Evolutionary conservation across 257 asterid genomes (phyloP), one percentile per base, ranked within the genome.

Genomic region (Ophiorrhiza pumila): DNA sequence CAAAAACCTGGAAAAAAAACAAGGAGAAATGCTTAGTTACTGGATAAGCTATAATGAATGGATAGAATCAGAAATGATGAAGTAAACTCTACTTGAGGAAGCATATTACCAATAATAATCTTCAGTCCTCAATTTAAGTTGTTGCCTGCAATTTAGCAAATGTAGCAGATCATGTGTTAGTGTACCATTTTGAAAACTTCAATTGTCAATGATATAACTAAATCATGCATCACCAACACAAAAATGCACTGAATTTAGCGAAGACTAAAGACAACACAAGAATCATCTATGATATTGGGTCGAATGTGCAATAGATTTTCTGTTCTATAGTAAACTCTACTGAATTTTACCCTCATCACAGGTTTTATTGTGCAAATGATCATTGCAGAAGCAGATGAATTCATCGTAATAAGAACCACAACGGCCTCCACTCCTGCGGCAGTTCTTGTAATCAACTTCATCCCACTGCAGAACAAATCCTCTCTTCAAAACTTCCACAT

Each of bases 401-500:
- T 60, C 37, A 9, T 31, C 12, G 42, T 65, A 37, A 77, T 53
- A 25, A 50, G 55, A 72, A 67, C 80, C 35, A 72, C 69, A 76
- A 12, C 9, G 56, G 45, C 71, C 79, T 72, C 87, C 86, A 34
- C 63, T 74, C 57, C 63, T 43, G 43, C 52, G 31, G 70, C 81
- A 86, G 61, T 61, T 77, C 41, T 42, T 45, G 52, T 85, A 80
- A 25, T 53, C 47, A 25, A 66, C 76, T 35, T 68, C 81, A 32
- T 74, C 58, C 89, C 91, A 86, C 57, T 69, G 80, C 23, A 86
- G 68, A 73, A 72, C 77, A 66, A 86, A 84, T n/a, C 90, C 85
- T 62, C 76, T 80, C 72, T 74, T 73, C 60, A 83, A 64, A 77
- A 85, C 72, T 3, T 75, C 63, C 3, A 56, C 53, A 35, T 79